A percentile compares a stretch with the other conserved stretches of the same genome.
Conservation (phyloP, 768 basidiomycete species). For the Podaxis rugospora region DNA sequence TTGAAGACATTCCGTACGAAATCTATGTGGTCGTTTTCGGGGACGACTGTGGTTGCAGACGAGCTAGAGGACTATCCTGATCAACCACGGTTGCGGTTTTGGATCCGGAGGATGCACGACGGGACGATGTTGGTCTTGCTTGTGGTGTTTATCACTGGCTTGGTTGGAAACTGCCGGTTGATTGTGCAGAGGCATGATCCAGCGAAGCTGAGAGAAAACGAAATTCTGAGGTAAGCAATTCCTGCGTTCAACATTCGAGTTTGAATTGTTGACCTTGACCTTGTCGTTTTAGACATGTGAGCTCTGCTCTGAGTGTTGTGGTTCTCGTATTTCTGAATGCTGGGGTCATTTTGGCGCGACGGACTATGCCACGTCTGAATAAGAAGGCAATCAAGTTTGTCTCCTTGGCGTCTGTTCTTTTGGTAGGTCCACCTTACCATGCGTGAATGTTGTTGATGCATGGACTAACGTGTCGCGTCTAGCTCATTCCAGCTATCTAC, state of each 20-base stretch:
- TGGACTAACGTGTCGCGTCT: not conserved
- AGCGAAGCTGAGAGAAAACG: slow-evolving; percentile 13
- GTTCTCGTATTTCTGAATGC: slow-evolving; percentile 17
- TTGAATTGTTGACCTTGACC: not conserved
- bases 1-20: not conserved
- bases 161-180: slow-evolving; percentile 20
- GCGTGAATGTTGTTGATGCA: not conserved
- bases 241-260: not conserved
- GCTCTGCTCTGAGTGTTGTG: slow-evolving; percentile 21
- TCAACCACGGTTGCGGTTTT: slow-evolving; percentile 22
- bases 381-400: slow-evolving; percentile 10
- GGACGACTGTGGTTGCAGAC: slow-evolving; percentile 1
- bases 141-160: slow-evolving; percentile 19
- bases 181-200: slow-evolving; percentile 14
- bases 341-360: slow-evolving; percentile 19
- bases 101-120: slow-evolving; percentile 26
- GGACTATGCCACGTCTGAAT: slow-evolving; percentile 19
- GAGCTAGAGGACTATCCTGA: slow-evolving; percentile 13
- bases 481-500: slow-evolving; percentile 26
- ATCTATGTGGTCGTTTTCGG: slow-evolving; percentile 4
- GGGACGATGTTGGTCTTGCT: slow-evolving; percentile 17
- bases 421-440: not conserved
- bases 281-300: slow-evolving; percentile 20
- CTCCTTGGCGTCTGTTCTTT: not conserved
- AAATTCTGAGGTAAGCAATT: slow-evolving; percentile 16